Conservation (phyloP, 164 flowering plant genomes). For the Vitis amurensis region DNA sequence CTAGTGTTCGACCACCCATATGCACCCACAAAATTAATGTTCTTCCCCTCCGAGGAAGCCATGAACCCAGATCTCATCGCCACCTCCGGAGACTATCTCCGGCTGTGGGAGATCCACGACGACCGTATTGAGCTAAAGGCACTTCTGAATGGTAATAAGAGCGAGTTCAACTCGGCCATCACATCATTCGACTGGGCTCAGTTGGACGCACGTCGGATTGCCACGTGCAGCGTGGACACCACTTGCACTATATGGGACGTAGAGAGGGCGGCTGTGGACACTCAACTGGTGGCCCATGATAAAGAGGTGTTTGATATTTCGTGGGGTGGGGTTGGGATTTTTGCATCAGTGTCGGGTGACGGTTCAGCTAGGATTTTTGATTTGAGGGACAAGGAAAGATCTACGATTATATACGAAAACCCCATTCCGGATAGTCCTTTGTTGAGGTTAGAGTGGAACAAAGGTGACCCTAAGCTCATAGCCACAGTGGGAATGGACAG, state of each 20-base stretch:
- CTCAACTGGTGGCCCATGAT: constrained; percentile 44
- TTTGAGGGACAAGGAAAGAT: constrained; percentile 39
- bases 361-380: constrained; percentile 40
- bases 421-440: constrained; percentile 21
- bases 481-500: constrained; percentile 42
- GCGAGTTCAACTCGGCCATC: constrained; percentile 35
- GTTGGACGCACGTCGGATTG: constrained; percentile 24
- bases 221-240: constrained; percentile 39
- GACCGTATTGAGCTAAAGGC: constrained; percentile 32
- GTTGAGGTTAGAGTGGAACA: constrained; percentile 47
- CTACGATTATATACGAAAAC: constrained; percentile 44
- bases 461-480: constrained; percentile 34
- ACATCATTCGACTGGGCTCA: constrained; percentile 44
- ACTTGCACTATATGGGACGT: constrained; percentile 45
- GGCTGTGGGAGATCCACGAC: constrained; percentile 38
- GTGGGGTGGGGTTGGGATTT: constrained; percentile 38
- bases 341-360: constrained; percentile 40
- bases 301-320: constrained; percentile 45
- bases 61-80: constrained; percentile 37
- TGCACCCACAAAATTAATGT: constrained; percentile 40
- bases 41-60: constrained; percentile 36
- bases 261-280: constrained; percentile 29
- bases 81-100: constrained; percentile 41
- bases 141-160: constrained; percentile 33
- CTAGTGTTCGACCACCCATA: constrained; percentile 44